Evolutionary conservation across 106 monocot genomes (phyloP), one percentile per base, ranked within the genome.

Genomic region (Posidonia australis): DNA sequence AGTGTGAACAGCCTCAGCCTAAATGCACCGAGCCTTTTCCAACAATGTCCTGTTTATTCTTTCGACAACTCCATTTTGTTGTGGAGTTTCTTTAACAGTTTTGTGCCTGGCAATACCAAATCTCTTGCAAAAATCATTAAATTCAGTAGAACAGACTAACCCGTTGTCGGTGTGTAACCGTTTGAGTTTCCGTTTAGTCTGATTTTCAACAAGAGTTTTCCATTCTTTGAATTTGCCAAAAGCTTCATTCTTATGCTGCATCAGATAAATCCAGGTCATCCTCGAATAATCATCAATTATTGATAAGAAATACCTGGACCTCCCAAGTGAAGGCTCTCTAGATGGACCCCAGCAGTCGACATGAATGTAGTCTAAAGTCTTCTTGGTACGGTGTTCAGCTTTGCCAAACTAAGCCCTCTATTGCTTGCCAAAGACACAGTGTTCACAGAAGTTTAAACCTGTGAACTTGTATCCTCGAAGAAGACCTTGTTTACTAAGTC

Each of bases 311-410:
- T n/a, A n/a, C n/a, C n/a, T n/a, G n/a, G n/a, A n/a, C n/a, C n/a
- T n/a, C n/a, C n/a, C n/a, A 9, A 48, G 18, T 10, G 46, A 57
- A 4, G 9, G 5, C 24, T 31, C 57, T n/a, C 13, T 13, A 21
- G 46, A 46, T 28, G 57, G 45, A 1, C 57, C 72, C 64, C 72
- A 73, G 30, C 17, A n/a, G 46, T 47, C 58, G 10, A 4, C 19
- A 65, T 65, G 64, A 42, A 73, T 59, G 60, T 70, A 61, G 58
- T 70, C 58, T 27, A 59, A 44, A 25, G 26, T 60, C 17, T 27
- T 58, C 46, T 60, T 70, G 13, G 60, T 70, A 45, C 43, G 59
- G 13, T 70, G 60, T 25, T 16, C 58, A 27, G 67, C 36, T 29
- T 21, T 68, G 29, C 31, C 21, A 56, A 68, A 68, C 30, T 44